Base-by-base conservation (phyloP, 768 basidiomycete species). In the Boletus sp. region DNA sequence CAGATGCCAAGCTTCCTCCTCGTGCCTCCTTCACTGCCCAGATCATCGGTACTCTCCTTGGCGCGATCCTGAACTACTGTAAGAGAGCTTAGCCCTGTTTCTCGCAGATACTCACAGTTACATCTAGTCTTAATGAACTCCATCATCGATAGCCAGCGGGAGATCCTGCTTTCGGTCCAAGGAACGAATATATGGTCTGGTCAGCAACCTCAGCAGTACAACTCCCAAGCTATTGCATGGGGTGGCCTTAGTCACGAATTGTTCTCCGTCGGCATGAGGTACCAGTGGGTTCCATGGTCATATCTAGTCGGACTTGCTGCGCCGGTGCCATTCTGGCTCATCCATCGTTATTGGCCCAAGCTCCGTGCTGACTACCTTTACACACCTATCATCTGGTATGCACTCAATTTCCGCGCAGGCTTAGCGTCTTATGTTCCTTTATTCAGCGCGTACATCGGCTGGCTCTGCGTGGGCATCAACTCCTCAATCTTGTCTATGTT, bases 11-110 rank as follows among this genome's bases (percentile, higher is more conserved):
- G 71, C 77, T 87, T 41, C 83, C 85, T 37, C 86, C 86, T 45
- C 82, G 84, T 9, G 79, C 80, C 35, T 82, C 85, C 3, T 87
- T 88, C 68, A 75, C 78, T 18, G 82, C 83, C 7, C 85, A 86
- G 64, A 77, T 75, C 33, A 51, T 78, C 46, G 85, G 86, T 1
- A 81, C 83, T 7, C 68, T 87, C 42, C 71, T 87, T 35, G 85
- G 80, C 8, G 71, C 77, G 36, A 60, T 80, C 51, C 63, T 81
- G 47, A 80, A 79, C 64, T 82, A 77, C 52, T 57, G 80, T 79
- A 46, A 45, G 73, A 50, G 30, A 30, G 7, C 11, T 3, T 18
- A 14, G 12, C 17, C 10, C 11, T 4, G 20, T 39, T 49, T 20
- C 11, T 39, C 39, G 1, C 29, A 18, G 7, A 18, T 12, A 55